Base-by-base conservation (phyloP, 176 grass and related monocot genomes). In the Ensete ventricosum region DNA sequence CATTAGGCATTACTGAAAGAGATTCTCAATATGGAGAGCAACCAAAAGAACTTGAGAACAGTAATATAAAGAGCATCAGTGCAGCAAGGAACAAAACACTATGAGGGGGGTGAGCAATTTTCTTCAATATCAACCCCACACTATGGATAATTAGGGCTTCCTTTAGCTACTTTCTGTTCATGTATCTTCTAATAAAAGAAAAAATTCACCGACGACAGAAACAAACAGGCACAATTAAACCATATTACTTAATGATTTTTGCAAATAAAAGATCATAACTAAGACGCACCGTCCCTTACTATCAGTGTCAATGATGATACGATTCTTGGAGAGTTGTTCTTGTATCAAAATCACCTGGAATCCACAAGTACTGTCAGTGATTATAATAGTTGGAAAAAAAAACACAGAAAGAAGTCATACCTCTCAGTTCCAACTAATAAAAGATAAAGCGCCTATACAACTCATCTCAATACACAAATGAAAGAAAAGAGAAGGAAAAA, bases 301-400 rank as follows among this genome's bases (percentile, higher is more conserved):
- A 76, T 98, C 95, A 0, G 75, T 98, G 54, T 93, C 95, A 13
- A 93, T 87, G 76, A 98, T 89, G 77, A 98, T 98, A 83, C 85
- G 90, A 87, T 98, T 98, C 79, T 98, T 98, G 27, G 88, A 93
- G 67, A 98, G 82, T 54, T 98, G 95, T 67, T 98, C 95, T 79
- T 98, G 95, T 82, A 98, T 98, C 82, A 98, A 78, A 76, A 98
- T 91, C 78, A 98, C 94, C 94, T 98, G 75, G 67, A 88, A 79
- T 64, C 53, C 74, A 87, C 54, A 83, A 50, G 26, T 21, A 52
- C n/a, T 80, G 20, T 70, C 76, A 27, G 54, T 49, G 51, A 43
- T 48, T 1, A 22, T 17, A 13, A 21, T 23, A 49, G 9, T 43
- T 70, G 17, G 50, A 67, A 14, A 21, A 67, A 17, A 34, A 10